Conservation (phyloP, 139 green algal genomes). For the Chlamydomonas sphaeroides region DNA sequence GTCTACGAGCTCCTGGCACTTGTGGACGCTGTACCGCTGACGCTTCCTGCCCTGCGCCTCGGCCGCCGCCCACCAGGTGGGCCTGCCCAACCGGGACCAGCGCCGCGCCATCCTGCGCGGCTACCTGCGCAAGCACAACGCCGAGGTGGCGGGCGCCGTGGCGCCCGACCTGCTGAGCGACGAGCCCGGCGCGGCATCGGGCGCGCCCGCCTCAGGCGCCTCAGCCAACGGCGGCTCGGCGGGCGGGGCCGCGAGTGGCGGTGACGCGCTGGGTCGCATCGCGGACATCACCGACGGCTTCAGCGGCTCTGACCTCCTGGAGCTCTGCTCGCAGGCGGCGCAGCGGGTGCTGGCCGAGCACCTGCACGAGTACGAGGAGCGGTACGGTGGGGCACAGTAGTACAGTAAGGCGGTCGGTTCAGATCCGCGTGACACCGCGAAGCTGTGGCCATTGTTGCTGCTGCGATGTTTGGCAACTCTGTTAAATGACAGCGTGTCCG, state of each 20-base stretch:
- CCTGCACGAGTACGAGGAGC: conserved; percentile 15
- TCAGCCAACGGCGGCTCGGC: neutral
- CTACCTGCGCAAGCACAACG: conserved; percentile 54
- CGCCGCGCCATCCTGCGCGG: conserved; percentile 72
- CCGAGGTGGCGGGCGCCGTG: conserved; percentile 34
- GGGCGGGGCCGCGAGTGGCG: neutral
- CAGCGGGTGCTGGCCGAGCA: conserved; percentile 56
- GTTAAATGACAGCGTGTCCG: no score
- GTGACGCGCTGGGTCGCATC: conserved; percentile 51
- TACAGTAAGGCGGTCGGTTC: no score
- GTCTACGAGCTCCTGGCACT: no score
- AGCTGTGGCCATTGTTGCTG: no score
- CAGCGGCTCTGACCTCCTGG: conserved; percentile 83
- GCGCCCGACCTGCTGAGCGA: conserved; percentile 23
- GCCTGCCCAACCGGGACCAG: conserved; percentile 69
- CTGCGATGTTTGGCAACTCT: no score
- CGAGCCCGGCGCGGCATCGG: neutral
- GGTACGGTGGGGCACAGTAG: no score
- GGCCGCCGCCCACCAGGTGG: no score
- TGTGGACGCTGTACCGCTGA: no score
- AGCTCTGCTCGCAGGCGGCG: conserved; percentile 70
- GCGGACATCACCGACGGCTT: conserved; percentile 73
- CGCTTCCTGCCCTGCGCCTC: no score
- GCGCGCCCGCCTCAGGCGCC: neutral
- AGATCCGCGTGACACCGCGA: no score